Conservation (phyloP, 352 stramenopile genomes). For the Plasmopara viticola region DNA sequence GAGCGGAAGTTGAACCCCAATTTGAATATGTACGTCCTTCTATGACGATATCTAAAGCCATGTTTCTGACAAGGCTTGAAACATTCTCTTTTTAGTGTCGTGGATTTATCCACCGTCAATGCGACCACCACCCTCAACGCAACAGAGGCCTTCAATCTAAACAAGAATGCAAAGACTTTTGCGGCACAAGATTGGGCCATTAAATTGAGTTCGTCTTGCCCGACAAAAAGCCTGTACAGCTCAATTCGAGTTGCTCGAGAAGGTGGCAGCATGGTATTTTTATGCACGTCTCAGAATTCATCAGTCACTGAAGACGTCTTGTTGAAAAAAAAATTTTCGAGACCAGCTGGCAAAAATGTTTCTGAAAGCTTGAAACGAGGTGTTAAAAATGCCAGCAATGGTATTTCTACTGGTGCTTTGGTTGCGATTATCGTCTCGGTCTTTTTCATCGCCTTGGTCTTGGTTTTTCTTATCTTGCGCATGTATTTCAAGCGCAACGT, state of each 20-base stretch:
- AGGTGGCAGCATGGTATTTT: not conserved
- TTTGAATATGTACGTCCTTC: not conserved
- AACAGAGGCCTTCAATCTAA: constrained; percentile 1
- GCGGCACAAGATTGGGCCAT: constrained; percentile 7
- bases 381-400: constrained; percentile 6
- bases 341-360: not conserved
- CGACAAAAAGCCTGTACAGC: not conserved
- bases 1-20: constrained; percentile 2
- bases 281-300: constrained; percentile 2
- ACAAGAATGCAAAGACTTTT: constrained; percentile 3
- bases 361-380: not conserved
- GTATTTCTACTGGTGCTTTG: constrained; percentile 33
- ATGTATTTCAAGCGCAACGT: constrained; percentile 27
- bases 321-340: not conserved
- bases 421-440: constrained; percentile 48
- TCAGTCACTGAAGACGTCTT: not conserved
- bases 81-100: constrained; percentile 1
- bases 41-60: not conserved
- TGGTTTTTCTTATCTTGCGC: constrained; percentile 37
- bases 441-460: constrained; percentile 25
- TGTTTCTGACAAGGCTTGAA: not conserved
- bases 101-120: constrained; percentile 8
- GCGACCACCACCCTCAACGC: constrained; percentile 2
- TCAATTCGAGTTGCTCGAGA: not conserved
- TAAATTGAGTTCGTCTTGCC: not conserved